These are phyloP conservation scores for Aspergillus calidoustus DNA, from an alignment of 2,329 filamentous ascomycete genomes.

Conservation along the genomic window DNA sequence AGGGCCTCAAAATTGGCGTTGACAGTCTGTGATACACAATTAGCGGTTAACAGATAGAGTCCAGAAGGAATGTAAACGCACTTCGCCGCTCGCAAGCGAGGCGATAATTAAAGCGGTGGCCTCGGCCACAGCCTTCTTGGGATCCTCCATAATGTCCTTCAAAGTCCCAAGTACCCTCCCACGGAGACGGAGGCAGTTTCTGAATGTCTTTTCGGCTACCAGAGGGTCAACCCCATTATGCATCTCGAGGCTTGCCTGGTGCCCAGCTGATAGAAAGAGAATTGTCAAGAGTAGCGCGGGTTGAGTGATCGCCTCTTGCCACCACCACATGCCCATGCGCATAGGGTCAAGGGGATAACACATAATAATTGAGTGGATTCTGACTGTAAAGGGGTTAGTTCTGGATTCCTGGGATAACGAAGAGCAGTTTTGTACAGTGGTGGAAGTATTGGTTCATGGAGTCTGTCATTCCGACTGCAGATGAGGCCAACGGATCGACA, in stretches of 20 bases:
- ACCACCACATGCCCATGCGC: not conserved
- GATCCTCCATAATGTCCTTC: constrained; percentile 3
- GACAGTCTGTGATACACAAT: not conserved
- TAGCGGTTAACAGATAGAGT: not conserved
- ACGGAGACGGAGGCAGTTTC: not conserved
- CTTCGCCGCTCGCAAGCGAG: constrained; percentile 1
- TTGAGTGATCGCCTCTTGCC: not conserved
- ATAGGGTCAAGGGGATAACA: constrained; percentile 4
- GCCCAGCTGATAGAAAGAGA: constrained; percentile 7
- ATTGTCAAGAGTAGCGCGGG: constrained; percentile 4
- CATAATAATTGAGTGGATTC: not conserved
- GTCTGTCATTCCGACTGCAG: not conserved
- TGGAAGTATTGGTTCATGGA: constrained; percentile 4
- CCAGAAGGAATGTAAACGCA: not conserved
- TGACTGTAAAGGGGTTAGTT: not conserved
- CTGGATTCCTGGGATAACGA: not conserved
- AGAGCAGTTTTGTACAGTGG: not conserved
- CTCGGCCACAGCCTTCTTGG: not conserved
- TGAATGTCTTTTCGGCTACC: not conserved
- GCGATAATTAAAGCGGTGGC: not conserved
- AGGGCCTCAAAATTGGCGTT: constrained; percentile 7
- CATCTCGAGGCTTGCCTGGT: constrained; percentile 5
- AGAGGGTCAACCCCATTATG: not conserved
- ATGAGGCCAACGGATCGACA: not conserved
- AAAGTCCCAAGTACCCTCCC: not conserved